These are phyloP conservation scores for Globisporangium radiosum DNA, from an alignment of 352 stramenopile genomes.

Conservation along the genomic window DNA sequence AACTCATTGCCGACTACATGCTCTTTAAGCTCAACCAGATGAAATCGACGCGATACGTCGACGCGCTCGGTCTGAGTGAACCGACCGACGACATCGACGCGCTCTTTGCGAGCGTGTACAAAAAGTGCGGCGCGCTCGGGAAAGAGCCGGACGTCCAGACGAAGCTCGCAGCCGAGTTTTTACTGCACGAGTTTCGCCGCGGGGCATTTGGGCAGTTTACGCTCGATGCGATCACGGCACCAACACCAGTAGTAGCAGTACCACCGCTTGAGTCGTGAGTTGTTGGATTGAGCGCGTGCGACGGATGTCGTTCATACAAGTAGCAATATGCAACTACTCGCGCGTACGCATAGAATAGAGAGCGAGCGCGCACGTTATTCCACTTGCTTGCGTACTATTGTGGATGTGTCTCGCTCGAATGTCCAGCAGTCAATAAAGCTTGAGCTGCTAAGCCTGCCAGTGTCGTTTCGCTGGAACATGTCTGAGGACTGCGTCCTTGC, in stretches of 20 bases:
- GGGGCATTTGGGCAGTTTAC: slow-evolving; percentile 80
- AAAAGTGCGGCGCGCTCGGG: slow-evolving; percentile 67
- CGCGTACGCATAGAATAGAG: too few species aligned
- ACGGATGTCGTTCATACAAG: too few species aligned
- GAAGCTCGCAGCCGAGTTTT: slow-evolving; percentile 54
- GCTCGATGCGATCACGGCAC: slow-evolving; percentile 41
- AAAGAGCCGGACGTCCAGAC: slow-evolving; percentile 72
- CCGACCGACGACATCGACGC: slow-evolving; percentile 73
- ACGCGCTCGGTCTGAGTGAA: slow-evolving; percentile 48
- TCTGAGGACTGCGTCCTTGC: too few species aligned
- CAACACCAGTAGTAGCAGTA: neutral
- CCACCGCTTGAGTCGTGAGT: neutral
- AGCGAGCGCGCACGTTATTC: too few species aligned
- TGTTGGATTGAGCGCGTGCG: too few species aligned
- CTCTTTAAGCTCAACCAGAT: slow-evolving; percentile 83
- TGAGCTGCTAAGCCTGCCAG: too few species aligned
- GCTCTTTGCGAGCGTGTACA: slow-evolving; percentile 55
- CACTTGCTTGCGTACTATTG: too few species aligned
- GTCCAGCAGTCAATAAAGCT: too few species aligned
- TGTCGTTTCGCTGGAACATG: too few species aligned
- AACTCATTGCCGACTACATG: slow-evolving; percentile 88
- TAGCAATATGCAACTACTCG: too few species aligned
- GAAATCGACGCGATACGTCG: slow-evolving; percentile 73
- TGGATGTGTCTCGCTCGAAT: too few species aligned
- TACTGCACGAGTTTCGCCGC: slow-evolving; percentile 70